Evolutionary conservation across 805 yeast genomes (phyloP).

Genomic region (Saccharomyces eubayanus): DNA sequence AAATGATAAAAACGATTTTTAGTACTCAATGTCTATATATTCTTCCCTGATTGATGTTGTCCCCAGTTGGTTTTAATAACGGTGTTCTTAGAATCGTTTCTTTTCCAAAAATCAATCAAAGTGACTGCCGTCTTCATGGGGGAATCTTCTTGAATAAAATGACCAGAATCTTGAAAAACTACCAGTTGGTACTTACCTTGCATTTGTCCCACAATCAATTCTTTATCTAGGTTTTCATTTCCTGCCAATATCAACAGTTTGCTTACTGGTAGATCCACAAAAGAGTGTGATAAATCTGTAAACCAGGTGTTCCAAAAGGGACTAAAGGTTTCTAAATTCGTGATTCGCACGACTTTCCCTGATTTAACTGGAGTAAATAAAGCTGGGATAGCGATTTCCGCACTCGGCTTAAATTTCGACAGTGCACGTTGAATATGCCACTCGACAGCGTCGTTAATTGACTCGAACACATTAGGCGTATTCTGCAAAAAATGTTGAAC

Average conservation of each 20-base stretch:
- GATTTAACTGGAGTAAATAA: slow-evolving; percentile 33
- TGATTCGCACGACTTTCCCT: slow-evolving; percentile 45
- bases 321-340: slow-evolving; percentile 53
- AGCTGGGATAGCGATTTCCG: slow-evolving; percentile 70
- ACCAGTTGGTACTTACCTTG: slow-evolving; percentile 91
- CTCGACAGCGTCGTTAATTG: slow-evolving; percentile 53
- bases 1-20: background rate
- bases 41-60: background rate
- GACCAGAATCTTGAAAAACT: slow-evolving; percentile 77
- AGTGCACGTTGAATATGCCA: slow-evolving; percentile 68
- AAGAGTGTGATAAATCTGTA: slow-evolving; percentile 47
- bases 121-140: slow-evolving; percentile 61
- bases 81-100: slow-evolving; percentile 32
- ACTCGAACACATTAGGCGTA: slow-evolving; percentile 55
- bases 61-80: slow-evolving; percentile 38
- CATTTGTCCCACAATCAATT: slow-evolving; percentile 91
- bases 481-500: slow-evolving; percentile 59
- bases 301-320: slow-evolving; percentile 85
- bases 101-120: slow-evolving; percentile 37
- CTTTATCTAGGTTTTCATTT: slow-evolving; percentile 78
- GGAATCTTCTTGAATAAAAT: slow-evolving; percentile 89
- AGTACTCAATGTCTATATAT: background rate
- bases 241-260: slow-evolving; percentile 79
- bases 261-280: slow-evolving; percentile 45
- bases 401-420: slow-evolving; percentile 52